These are phyloP conservation scores for Aristolochia californica DNA, from an alignment of 164 flowering plant genomes.

Conservation along the genomic window DNA sequence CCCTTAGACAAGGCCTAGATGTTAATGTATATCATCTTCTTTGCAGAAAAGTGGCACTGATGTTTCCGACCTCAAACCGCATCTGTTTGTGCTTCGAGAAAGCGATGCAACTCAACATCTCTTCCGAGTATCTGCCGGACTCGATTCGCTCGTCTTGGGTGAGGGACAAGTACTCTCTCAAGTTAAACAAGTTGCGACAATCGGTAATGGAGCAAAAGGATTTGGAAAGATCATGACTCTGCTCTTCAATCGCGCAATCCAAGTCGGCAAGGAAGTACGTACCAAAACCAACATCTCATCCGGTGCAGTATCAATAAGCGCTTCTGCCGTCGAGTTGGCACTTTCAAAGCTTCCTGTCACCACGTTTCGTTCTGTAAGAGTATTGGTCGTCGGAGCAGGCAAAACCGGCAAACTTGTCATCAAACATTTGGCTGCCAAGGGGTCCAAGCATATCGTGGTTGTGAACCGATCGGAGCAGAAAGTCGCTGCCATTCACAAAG, in stretches of 20 bases:
- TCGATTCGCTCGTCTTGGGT: constrained; percentile 90
- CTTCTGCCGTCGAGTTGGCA: constrained; percentile 94
- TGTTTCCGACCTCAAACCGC: constrained; percentile 63
- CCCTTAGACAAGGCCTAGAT: too few species aligned
- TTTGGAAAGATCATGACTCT: constrained; percentile 86
- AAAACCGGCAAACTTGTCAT: constrained; percentile 98
- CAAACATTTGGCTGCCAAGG: constrained; percentile 90
- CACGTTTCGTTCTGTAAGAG: constrained; percentile 49
- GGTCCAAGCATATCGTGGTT: constrained; percentile 80
- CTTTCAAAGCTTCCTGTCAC: constrained; percentile 78
- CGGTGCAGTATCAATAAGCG: constrained; percentile 97
- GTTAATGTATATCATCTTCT: neutral
- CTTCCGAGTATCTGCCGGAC: constrained; percentile 93
- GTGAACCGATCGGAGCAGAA: constrained; percentile 80
- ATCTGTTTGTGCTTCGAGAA: constrained; percentile 72
- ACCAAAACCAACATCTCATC: constrained; percentile 82
- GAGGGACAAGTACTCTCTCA: constrained; percentile 97
- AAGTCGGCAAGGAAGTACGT: constrained; percentile 85
- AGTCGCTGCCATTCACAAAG: constrained; percentile 72
- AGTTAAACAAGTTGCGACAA: constrained; percentile 87
- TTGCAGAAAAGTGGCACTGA: constrained; percentile 92
- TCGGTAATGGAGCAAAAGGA: constrained; percentile 77
- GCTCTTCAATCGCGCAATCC: constrained; percentile 85
- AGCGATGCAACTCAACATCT: constrained; percentile 83
- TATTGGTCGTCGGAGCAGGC: constrained; percentile 91